Percentiles rank a stretch among this genome's conserved stretches.
Conservation (phyloP, 2,329 filamentous ascomycete genomes). For the Fulvia fulva region DNA sequence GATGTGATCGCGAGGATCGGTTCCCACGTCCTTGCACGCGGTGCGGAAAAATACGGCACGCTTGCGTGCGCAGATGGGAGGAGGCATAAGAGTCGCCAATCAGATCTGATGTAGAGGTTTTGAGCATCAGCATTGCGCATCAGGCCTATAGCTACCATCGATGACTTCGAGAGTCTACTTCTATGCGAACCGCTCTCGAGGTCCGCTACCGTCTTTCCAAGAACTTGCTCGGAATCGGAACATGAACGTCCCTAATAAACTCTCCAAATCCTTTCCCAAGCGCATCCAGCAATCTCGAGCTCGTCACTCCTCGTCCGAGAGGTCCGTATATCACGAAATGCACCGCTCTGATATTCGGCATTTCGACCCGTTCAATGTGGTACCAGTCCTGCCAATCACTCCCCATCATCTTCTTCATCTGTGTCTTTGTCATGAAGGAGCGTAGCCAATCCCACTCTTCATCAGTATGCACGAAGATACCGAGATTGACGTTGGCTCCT, state of each 20-base stretch:
- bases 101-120: too few species aligned
- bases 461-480: conserved; percentile 38
- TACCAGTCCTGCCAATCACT: conserved; percentile 29
- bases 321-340: conserved; percentile 35
- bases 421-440: conserved; percentile 23
- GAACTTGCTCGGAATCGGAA: conserved; percentile 24
- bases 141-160: not conserved
- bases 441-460: conserved; percentile 32
- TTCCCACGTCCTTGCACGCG: not conserved
- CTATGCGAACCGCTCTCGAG: not conserved
- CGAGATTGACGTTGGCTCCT: conserved; percentile 30
- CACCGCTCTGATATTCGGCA: conserved; percentile 37
- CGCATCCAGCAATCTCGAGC: conserved; percentile 22
- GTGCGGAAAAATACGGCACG: not conserved
- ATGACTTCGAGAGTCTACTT: not conserved
- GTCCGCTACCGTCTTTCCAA: conserved; percentile 6
- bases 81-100: too few species aligned
- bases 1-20: not conserved
- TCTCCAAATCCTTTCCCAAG: conserved; percentile 26
- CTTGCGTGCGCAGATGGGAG: not conserved
- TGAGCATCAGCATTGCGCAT: too few species aligned
- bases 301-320: conserved; percentile 24
- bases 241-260: conserved; percentile 22
- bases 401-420: conserved; percentile 28
- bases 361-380: conserved; percentile 37